These are phyloP conservation scores for Oryza nivara DNA, from an alignment of 176 grass and related monocot species.

Conservation along the genomic window DNA sequence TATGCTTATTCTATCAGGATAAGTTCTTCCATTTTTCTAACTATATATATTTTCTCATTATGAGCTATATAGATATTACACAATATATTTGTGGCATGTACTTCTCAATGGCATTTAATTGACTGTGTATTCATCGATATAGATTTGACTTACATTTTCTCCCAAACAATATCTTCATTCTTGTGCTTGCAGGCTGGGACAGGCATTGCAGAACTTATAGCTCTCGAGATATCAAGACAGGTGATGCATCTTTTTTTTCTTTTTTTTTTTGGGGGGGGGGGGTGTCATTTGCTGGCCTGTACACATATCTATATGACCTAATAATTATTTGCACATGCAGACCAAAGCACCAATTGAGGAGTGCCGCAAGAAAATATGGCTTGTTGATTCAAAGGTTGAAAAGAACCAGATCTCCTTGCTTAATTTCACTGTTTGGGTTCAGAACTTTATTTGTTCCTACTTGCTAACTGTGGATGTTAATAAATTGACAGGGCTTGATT, in stretches of 20 bases:
- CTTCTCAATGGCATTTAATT: background rate
- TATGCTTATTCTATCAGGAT: slow-evolving; percentile 5
- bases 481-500: slow-evolving; percentile 74
- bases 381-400: slow-evolving; percentile 97
- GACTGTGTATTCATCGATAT: background rate
- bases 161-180: slow-evolving; percentile 23
- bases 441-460: background rate
- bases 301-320: slow-evolving; percentile 3
- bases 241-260: slow-evolving; percentile 42
- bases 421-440: slow-evolving; percentile 21
- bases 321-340: slow-evolving; percentile 50
- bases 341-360: slow-evolving; percentile 78
- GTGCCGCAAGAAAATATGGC: slow-evolving; percentile 88
- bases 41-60: slow-evolving; percentile 14
- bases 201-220: slow-evolving; percentile 95
- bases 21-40: slow-evolving; percentile 11
- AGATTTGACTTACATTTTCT: slow-evolving; percentile 1
- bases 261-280: background rate
- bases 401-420: background rate
- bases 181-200: slow-evolving; percentile 77
- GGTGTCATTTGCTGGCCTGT: background rate
- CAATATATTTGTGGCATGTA: slow-evolving; percentile 14
- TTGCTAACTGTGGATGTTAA: slow-evolving; percentile 43
- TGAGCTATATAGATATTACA: background rate
- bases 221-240: slow-evolving; percentile 96